Conservation (phyloP, 2,329 filamentous ascomycete genomes). For the Proliferodiscus dingleyae region DNA sequence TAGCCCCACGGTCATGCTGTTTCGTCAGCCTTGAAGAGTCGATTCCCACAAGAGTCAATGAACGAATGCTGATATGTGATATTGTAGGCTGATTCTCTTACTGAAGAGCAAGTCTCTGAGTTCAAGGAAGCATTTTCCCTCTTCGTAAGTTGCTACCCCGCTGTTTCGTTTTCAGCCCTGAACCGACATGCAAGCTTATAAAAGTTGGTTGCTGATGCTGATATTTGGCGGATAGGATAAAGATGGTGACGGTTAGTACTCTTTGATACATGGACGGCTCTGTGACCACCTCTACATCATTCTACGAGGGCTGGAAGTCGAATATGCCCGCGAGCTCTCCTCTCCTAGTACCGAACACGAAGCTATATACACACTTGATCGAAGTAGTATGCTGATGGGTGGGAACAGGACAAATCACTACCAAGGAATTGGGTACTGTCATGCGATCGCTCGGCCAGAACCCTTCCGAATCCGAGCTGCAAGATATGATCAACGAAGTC, state of each 20-base stretch:
- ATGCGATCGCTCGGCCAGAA: slow-evolving; percentile 90
- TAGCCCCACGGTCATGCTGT: slow-evolving; percentile 23
- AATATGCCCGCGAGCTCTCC: too few species aligned
- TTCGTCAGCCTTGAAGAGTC: slow-evolving; percentile 10
- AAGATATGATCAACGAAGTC: slow-evolving; percentile 94
- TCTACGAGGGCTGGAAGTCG: too few species aligned
- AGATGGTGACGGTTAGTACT: slow-evolving; percentile 79
- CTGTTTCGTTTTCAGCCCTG: slow-evolving; percentile 14
- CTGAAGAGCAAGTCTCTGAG: slow-evolving; percentile 99
- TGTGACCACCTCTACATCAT: neutral
- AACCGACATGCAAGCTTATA: slow-evolving; percentile 7
- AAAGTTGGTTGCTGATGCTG: slow-evolving; percentile 26
- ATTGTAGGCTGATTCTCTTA: slow-evolving; percentile 87
- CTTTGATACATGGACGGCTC: neutral
- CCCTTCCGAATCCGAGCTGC: slow-evolving; percentile 82
- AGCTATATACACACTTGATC: neutral
- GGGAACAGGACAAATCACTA: slow-evolving; percentile 75
- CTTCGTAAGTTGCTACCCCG: slow-evolving; percentile 68
- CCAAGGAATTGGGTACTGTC: slow-evolving; percentile 83
- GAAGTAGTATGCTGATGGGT: slow-evolving; percentile 16
- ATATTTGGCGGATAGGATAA: slow-evolving; percentile 59
- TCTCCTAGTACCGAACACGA: neutral
- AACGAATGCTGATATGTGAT: slow-evolving; percentile 22
- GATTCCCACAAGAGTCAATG: slow-evolving; percentile 4
- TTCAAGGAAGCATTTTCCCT: slow-evolving; percentile 99